A percentile compares a stretch with the other conserved stretches of the same genome.
Evolutionary conservation across 2,329 filamentous ascomycete genomes (phyloP).

Genomic region (Gnomoniopsis smithogilvyi): DNA sequence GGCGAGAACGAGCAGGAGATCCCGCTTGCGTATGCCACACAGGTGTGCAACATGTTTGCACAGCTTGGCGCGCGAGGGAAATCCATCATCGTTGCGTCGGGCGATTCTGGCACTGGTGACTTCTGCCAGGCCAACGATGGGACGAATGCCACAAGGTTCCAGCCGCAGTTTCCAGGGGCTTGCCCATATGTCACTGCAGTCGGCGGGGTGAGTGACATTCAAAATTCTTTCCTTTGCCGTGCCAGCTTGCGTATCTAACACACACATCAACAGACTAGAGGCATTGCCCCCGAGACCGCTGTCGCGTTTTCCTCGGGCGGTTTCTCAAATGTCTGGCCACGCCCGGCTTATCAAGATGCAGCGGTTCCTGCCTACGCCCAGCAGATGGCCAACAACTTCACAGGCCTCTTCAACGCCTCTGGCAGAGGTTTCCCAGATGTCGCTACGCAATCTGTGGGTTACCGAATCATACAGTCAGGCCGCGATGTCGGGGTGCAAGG

Average conservation of each 20-base stretch:
- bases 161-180: conserved; percentile 61
- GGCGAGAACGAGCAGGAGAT: conserved; percentile 62
- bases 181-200: conserved; percentile 69
- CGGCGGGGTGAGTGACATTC: conserved; percentile 42
- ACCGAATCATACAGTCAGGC: conserved; percentile 36
- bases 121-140: conserved; percentile 57
- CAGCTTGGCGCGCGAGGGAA: conserved; percentile 63
- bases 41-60: conserved; percentile 59
- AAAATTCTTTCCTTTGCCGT: neutral
- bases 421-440: conserved; percentile 63
- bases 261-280: conserved; percentile 35
- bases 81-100: conserved; percentile 58
- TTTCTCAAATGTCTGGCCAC: conserved; percentile 27
- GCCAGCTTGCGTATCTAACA: too few relatives aligned
- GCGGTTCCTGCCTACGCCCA: conserved; percentile 13
- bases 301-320: conserved; percentile 45
- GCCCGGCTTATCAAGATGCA: conserved; percentile 20
- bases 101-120: conserved; percentile 55
- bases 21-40: conserved; percentile 53
- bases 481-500: conserved; percentile 24
- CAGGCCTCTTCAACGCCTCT: conserved; percentile 14
- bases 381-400: neutral
- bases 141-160: conserved; percentile 48
- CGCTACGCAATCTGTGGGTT: conserved; percentile 38
- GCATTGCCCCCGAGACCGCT: conserved; percentile 26